Percentiles rank a stretch among this genome's conserved stretches.
Conservation (phyloP, 345 rosid genomes). For the Eutrema yunnanense region DNA sequence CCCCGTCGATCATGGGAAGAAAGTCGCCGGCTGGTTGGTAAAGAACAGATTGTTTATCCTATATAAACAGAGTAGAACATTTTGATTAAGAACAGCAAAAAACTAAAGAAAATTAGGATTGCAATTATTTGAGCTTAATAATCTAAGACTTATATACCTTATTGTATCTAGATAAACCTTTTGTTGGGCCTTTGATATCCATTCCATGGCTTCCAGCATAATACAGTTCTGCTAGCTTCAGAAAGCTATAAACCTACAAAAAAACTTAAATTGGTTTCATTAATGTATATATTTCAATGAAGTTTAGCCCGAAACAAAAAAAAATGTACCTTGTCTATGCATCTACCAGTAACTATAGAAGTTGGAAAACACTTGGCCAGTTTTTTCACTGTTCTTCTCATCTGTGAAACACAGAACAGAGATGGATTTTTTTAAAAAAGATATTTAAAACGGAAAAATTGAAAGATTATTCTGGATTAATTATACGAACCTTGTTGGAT, state of each 20-base stretch:
- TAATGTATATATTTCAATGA: too few relatives aligned
- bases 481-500: conserved; percentile 54
- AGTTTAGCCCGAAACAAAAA: too few relatives aligned
- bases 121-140: neutral
- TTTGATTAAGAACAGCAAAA: neutral
- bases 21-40: conserved; percentile 87
- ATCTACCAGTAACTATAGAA: conserved; percentile 91
- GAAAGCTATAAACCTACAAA: conserved; percentile 73
- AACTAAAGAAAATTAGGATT: neutral
- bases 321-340: conserved; percentile 85
- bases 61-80: neutral
- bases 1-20: conserved; percentile 93
- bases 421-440: neutral
- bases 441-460: neutral
- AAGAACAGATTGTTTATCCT: conserved; percentile 51
- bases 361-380: conserved; percentile 69
- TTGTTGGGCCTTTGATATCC: conserved; percentile 95
- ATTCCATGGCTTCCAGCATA: conserved; percentile 99
- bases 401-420: conserved; percentile 33
- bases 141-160: conserved; percentile 30
- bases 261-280: neutral
- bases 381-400: conserved; percentile 74
- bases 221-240: conserved; percentile 72
- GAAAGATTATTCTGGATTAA: neutral
- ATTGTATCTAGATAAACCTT: conserved; percentile 41